These are phyloP conservation scores for Capronia epimyces DNA, from an alignment of 2,329 filamentous ascomycete genomes.

Conservation along the genomic window DNA sequence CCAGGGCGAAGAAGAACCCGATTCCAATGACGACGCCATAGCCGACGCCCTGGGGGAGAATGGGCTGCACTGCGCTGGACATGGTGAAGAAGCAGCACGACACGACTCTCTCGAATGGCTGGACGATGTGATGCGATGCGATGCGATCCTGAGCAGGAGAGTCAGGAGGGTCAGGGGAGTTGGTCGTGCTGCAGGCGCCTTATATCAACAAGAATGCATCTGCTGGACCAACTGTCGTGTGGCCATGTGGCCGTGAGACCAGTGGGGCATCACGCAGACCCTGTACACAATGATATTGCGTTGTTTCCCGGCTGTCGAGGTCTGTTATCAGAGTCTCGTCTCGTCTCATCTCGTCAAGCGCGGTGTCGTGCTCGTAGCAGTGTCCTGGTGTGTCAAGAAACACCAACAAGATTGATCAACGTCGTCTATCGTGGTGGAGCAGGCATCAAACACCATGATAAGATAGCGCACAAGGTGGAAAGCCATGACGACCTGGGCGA, in stretches of 20 bases:
- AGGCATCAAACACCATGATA: background rate
- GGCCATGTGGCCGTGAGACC: too few relatives aligned
- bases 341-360: too few relatives aligned
- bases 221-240: too few relatives aligned
- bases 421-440: background rate
- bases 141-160: background rate
- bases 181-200: background rate
- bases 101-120: background rate
- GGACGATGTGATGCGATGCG: background rate
- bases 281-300: too few relatives aligned
- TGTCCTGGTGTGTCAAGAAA: too few relatives aligned
- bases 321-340: too few relatives aligned
- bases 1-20: constrained; percentile 40
- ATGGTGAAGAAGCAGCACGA: constrained; percentile 3
- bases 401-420: too few relatives aligned
- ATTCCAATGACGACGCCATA: constrained; percentile 49
- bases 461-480: background rate
- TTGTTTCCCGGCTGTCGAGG: too few relatives aligned
- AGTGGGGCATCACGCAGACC: too few relatives aligned
- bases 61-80: background rate
- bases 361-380: too few relatives aligned
- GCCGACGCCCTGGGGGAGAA: constrained; percentile 36
- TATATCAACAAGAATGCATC: background rate
- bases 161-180: background rate
- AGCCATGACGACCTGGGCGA: background rate